phyloP scores from a whole-genome alignment of 2,329 filamentous ascomycete species.

The Xenoacremonium recifei region DNA sequence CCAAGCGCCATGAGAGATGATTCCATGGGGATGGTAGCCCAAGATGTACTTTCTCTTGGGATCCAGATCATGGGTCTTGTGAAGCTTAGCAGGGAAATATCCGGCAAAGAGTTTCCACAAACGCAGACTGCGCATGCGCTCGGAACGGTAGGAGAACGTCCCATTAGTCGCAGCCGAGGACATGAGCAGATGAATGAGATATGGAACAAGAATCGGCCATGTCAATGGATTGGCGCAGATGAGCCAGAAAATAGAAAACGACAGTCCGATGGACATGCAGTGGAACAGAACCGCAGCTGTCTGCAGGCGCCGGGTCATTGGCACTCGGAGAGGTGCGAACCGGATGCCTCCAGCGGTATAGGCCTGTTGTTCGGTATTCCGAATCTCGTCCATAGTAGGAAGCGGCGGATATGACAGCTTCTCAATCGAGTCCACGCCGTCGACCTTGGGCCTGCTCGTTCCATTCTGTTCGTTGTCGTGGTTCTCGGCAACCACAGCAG shows the following conservation, averaged over 20 bases:
- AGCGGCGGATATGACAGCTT: slow-evolving; percentile 27
- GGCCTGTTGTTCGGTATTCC: slow-evolving; percentile 26
- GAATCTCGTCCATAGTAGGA: slow-evolving; percentile 13
- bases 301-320: slow-evolving; percentile 68
- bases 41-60: slow-evolving; percentile 92
- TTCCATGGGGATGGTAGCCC: slow-evolving; percentile 95
- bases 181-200: slow-evolving; percentile 79
- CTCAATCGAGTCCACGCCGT: neutral
- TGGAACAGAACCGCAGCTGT: slow-evolving; percentile 77
- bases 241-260: slow-evolving; percentile 82
- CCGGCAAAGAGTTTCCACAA: slow-evolving; percentile 88
- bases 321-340: slow-evolving; percentile 79
- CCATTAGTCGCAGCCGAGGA: slow-evolving; percentile 78
- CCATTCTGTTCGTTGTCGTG: neutral
- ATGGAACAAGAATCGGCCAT: slow-evolving; percentile 77
- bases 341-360: slow-evolving; percentile 59
- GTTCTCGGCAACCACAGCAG: slow-evolving; percentile 3
- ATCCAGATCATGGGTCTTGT: slow-evolving; percentile 78
- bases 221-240: slow-evolving; percentile 87
- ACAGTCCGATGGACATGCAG: slow-evolving; percentile 67
- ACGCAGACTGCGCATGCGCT: slow-evolving; percentile 68
- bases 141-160: slow-evolving; percentile 69
- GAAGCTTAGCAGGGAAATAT: slow-evolving; percentile 87
- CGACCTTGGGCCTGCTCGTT: neutral
- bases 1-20: slow-evolving; percentile 96